phyloP scores from a whole-genome alignment of 129 eudicot species.

The Artemisia annua region DNA sequence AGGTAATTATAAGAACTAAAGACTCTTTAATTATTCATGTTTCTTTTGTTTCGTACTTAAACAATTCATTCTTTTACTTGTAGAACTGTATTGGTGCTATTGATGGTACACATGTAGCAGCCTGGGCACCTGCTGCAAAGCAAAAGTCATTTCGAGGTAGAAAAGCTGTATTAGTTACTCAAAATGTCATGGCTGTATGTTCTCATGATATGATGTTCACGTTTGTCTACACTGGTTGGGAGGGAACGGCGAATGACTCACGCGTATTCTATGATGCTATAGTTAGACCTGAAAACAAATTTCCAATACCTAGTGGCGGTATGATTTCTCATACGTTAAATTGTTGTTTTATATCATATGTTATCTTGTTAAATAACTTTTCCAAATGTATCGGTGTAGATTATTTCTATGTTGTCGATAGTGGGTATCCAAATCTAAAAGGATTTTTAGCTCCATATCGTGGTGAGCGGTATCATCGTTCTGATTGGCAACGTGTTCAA shows the following conservation, averaged over 20 bases:
- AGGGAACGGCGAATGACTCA: background rate
- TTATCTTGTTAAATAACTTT: background rate
- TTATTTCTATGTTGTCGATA: background rate
- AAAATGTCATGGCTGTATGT: background rate
- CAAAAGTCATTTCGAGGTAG: background rate
- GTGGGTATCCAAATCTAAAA: background rate
- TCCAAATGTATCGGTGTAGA: background rate
- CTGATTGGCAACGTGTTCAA: too few relatives aligned
- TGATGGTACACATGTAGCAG: too few relatives aligned
- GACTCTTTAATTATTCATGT: too few relatives aligned
- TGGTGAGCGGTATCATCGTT: too few relatives aligned
- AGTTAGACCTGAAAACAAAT: background rate
- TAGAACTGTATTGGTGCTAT: background rate
- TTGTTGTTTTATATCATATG: background rate
- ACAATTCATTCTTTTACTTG: background rate
- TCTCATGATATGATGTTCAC: constrained; percentile 15
- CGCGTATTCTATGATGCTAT: background rate
- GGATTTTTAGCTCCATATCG: too few relatives aligned
- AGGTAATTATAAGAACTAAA: background rate
- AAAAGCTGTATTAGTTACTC: background rate
- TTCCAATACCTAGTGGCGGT: background rate
- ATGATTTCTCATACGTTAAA: background rate
- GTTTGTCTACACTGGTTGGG: background rate
- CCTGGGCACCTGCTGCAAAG: too few relatives aligned
- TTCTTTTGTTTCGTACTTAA: background rate